Evolutionary conservation across 2,329 filamentous ascomycete genomes (phyloP).

Genomic region (Microdochium nivale): DNA sequence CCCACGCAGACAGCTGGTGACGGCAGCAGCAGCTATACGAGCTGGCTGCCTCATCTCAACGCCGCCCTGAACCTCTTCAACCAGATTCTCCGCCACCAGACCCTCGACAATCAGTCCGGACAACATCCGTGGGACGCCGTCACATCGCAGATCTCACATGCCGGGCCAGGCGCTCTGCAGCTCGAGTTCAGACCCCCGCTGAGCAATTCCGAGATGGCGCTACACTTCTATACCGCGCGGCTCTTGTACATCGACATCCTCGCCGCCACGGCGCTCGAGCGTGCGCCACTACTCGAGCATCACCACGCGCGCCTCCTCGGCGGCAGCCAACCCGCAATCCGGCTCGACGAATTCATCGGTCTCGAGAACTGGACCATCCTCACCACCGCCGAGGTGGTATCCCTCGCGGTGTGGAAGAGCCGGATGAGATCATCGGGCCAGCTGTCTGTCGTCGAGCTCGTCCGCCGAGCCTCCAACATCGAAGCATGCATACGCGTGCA

Average conservation of each 20-base stretch:
- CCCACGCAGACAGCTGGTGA: neutral
- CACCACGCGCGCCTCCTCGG: conserved; percentile 31
- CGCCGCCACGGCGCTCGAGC: conserved; percentile 35
- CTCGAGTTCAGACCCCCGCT: conserved; percentile 24
- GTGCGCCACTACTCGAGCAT: conserved; percentile 29
- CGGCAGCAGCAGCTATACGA: conserved; percentile 15
- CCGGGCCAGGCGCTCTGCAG: conserved; percentile 18
- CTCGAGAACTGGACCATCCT: conserved; percentile 49
- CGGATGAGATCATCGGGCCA: conserved; percentile 30
- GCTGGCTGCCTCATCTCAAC: conserved; percentile 41
- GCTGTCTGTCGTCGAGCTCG: conserved; percentile 26
- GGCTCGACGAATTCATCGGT: conserved; percentile 43
- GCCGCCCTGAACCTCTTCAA: conserved; percentile 40
- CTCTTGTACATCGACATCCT: conserved; percentile 41
- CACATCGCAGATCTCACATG: conserved; percentile 13
- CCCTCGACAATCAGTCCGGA: neutral
- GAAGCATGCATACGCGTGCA: conserved; percentile 6
- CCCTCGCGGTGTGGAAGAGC: conserved; percentile 47
- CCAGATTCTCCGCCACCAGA: conserved; percentile 20
- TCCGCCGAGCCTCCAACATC: conserved; percentile 10
- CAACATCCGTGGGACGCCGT: conserved; percentile 9
- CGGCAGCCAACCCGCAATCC: conserved; percentile 23
- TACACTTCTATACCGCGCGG: conserved; percentile 36
- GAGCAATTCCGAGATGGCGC: conserved; percentile 35
- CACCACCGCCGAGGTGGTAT: conserved; percentile 43